Conservation (phyloP, 371 early-diverging fungal species). For the Syncephalastrum racemosum region DNA sequence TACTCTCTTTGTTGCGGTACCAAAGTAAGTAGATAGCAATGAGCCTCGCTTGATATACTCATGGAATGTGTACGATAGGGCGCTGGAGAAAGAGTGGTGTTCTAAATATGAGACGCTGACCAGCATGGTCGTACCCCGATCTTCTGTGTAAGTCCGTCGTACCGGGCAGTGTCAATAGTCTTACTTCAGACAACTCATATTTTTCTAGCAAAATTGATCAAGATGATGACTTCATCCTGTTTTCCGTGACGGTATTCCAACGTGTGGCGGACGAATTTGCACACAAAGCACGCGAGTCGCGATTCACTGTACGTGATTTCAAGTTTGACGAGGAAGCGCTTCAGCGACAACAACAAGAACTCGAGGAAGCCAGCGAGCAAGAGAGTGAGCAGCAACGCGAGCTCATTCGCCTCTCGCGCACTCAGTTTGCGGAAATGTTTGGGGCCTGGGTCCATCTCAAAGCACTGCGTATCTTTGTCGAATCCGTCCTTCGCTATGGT, state of each 20-base stretch:
- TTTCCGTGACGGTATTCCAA: conserved; percentile 85
- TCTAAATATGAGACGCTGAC: conserved; percentile 85
- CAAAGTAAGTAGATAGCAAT: conserved; percentile 58
- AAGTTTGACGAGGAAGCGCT: conserved; percentile 82
- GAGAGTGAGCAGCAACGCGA: conserved; percentile 77
- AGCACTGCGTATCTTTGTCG: conserved; percentile 89
- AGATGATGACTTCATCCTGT: conserved; percentile 91
- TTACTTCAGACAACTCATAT: not conserved
- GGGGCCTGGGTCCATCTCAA: conserved; percentile 92
- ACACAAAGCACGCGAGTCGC: conserved; percentile 82
- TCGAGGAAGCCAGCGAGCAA: conserved; percentile 66
- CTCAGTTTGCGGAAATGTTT: conserved; percentile 91
- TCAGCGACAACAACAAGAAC: conserved; percentile 69
- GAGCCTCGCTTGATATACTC: not conserved
- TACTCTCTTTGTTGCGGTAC: conserved; percentile 92
- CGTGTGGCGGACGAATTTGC: conserved; percentile 86
- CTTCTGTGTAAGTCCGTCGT: conserved; percentile 67
- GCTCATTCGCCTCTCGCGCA: conserved; percentile 80
- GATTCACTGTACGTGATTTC: conserved; percentile 90
- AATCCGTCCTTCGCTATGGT: conserved; percentile 94
- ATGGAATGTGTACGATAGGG: conserved; percentile 27
- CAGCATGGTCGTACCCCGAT: conserved; percentile 94
- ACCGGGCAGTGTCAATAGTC: not conserved
- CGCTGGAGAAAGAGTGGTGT: conserved; percentile 75
- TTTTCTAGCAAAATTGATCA: conserved; percentile 72